Conservation (phyloP, 352 stramenopile species). For the Phytophthora agathidicida region DNA sequence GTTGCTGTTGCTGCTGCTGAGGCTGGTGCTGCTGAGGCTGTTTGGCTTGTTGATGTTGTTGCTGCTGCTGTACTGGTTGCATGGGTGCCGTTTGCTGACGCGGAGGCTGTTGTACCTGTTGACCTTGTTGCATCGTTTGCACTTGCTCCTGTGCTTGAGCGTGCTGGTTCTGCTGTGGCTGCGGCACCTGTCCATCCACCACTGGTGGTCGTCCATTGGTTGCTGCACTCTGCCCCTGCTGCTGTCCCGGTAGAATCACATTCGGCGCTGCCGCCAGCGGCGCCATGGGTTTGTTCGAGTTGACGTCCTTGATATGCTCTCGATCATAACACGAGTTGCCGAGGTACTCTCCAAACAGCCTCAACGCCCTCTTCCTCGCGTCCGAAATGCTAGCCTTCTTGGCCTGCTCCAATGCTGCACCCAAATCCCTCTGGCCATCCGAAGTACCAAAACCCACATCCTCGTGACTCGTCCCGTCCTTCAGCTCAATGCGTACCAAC, state of each 20-base stretch:
- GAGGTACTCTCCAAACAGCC: constrained; percentile 86
- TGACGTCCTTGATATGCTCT: constrained; percentile 85
- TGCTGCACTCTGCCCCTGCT: constrained; percentile 3
- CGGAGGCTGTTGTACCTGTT: constrained; percentile 7
- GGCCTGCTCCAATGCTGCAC: constrained; percentile 77
- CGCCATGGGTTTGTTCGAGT: constrained; percentile 50
- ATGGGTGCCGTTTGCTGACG: constrained; percentile 1
- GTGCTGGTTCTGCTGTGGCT: constrained; percentile 14
- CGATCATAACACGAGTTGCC: constrained; percentile 90
- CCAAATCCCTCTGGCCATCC: constrained; percentile 78
- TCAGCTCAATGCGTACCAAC: constrained; percentile 84
- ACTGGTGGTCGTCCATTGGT: background rate
- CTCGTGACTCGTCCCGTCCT: constrained; percentile 85
- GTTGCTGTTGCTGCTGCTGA: constrained; percentile 10
- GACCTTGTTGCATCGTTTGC: constrained; percentile 4
- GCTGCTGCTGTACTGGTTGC: constrained; percentile 4
- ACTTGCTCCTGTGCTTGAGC: constrained; percentile 3
- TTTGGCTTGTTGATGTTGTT: constrained; percentile 1
- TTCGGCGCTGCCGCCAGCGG: constrained; percentile 24
- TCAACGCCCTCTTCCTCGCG: constrained; percentile 76
- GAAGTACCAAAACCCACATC: constrained; percentile 84
- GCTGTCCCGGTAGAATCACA: constrained; percentile 25
- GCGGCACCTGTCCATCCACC: constrained; percentile 3
- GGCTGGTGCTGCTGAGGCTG: constrained; percentile 5
- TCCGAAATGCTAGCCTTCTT: constrained; percentile 91